A percentile compares a stretch with the other conserved stretches of the same genome.
Evolutionary conservation across 2,329 filamentous ascomycete genomes (phyloP).

Genomic region (Penicillium sp.): DNA sequence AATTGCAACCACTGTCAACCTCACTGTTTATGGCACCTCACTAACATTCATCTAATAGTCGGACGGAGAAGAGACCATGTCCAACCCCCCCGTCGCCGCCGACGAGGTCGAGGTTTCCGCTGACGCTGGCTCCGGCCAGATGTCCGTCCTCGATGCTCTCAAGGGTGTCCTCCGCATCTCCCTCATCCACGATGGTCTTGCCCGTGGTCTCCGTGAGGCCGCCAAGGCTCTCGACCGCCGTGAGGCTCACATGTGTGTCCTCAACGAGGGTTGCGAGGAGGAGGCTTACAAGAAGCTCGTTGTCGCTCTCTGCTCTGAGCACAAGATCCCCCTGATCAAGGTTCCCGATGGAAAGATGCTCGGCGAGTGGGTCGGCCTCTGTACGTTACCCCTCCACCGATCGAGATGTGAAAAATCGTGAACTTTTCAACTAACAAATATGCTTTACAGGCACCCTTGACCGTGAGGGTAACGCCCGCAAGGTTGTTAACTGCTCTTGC

Average conservation of each 20-base stretch:
- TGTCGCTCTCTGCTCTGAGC: conserved; percentile 96
- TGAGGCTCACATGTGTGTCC: conserved; percentile 99
- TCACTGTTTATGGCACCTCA: background rate
- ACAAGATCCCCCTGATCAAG: conserved; percentile 99
- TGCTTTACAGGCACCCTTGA: conserved; percentile 78
- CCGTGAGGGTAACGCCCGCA: conserved; percentile 98
- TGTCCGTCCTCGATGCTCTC: conserved; percentile 96
- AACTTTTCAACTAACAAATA: conserved; percentile 6
- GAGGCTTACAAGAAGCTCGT: conserved; percentile 99
- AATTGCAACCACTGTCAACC: background rate
- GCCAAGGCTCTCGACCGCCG: conserved; percentile 98
- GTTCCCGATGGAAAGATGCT: conserved; percentile 99
- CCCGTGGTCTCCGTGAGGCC: conserved; percentile 96
- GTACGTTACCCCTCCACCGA: conserved; percentile 61
- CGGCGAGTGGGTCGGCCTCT: conserved; percentile 99
- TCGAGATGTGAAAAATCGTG: background rate
- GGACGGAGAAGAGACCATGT: conserved; percentile 99
- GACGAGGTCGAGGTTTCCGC: conserved; percentile 94
- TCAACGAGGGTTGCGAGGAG: conserved; percentile 99
- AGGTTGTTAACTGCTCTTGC: conserved; percentile 99
- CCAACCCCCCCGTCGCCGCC: conserved; percentile 66
- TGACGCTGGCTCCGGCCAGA: conserved; percentile 75
- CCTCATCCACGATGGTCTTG: conserved; percentile 99
- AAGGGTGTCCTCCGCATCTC: conserved; percentile 99
- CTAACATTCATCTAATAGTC: conserved; percentile 60